Percentiles rank a stretch among this genome's conserved stretches.
These are phyloP conservation scores for Aspergillus ellipticus DNA, from an alignment of 495 filamentous ascomycete genomes.

Conservation along the genomic window DNA sequence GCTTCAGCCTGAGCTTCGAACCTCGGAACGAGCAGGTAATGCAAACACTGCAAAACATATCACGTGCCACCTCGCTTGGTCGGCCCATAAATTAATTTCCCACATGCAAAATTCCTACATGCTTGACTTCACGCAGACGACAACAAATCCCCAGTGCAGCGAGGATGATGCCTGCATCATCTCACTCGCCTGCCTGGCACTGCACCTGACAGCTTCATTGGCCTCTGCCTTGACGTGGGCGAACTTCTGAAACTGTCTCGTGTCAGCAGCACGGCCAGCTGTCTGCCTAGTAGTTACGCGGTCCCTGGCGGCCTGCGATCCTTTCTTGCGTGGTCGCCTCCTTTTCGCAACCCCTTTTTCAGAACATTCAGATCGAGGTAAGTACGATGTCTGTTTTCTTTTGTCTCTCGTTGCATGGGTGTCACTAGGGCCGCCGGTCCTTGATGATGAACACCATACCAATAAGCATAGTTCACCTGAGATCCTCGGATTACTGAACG, in stretches of 20 bases:
- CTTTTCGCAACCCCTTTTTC: not conserved
- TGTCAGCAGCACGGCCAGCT: not conserved
- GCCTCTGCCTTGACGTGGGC: not conserved
- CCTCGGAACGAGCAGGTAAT: not conserved
- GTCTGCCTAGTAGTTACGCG: not conserved
- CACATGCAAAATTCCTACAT: not conserved
- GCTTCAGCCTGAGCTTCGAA: not conserved
- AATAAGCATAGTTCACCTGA: constrained; percentile 53
- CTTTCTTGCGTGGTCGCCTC: not conserved
- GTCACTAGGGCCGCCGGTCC: not conserved
- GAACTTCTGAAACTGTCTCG: not conserved
- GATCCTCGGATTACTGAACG: constrained; percentile 47
- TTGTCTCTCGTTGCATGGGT: not conserved
- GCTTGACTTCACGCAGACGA: not conserved
- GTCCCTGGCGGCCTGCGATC: not conserved
- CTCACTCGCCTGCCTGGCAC: not conserved
- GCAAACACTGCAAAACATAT: not conserved
- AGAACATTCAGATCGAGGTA: constrained; percentile 3
- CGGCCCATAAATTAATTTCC: not conserved
- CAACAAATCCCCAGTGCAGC: not conserved
- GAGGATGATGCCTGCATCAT: not conserved
- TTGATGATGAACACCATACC: constrained; percentile 45
- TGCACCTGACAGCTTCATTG: not conserved
- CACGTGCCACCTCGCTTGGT: not conserved
- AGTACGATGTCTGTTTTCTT: constrained; percentile 2